These are phyloP conservation scores for Aspergillus amoenus DNA, from an alignment of 2,329 filamentous ascomycete genomes.

Conservation along the genomic window DNA sequence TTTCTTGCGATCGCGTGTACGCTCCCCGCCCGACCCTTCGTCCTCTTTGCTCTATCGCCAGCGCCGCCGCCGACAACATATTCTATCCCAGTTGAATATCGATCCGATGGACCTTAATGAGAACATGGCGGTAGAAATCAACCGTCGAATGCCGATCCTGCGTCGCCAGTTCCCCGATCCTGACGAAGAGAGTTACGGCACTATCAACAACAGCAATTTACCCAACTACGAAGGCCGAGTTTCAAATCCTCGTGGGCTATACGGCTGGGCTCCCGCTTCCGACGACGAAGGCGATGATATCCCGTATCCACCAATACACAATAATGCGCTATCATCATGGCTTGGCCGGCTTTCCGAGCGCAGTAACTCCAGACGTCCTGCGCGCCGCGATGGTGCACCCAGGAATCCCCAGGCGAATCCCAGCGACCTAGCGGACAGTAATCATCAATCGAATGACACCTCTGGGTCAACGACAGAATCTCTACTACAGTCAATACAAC, in stretches of 20 bases:
- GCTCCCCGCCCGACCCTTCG: constrained; percentile 26
- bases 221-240: constrained; percentile 56
- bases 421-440: constrained; percentile 25
- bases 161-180: constrained; percentile 43
- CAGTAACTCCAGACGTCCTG: constrained; percentile 23
- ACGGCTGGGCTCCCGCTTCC: constrained; percentile 60
- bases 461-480: constrained; percentile 37
- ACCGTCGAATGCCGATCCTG: constrained; percentile 41
- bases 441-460: constrained; percentile 23
- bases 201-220: constrained; percentile 33
- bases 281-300: constrained; percentile 36
- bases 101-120: constrained; percentile 41
- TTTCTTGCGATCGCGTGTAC: constrained; percentile 48
- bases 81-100: constrained; percentile 25
- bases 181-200: constrained; percentile 38
- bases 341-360: constrained; percentile 29
- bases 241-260: constrained; percentile 55
- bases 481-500: constrained; percentile 41
- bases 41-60: constrained; percentile 30
- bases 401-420: constrained; percentile 19
- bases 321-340: constrained; percentile 27
- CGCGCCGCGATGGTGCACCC: constrained; percentile 23
- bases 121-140: constrained; percentile 38
- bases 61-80: constrained; percentile 33
- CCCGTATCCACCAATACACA: constrained; percentile 30